Percentiles rank a stretch among this genome's conserved stretches.
phyloP scores from a whole-genome alignment of 225 moss, liverwort and hornwort species.

The Physcomitrium patens region DNA sequence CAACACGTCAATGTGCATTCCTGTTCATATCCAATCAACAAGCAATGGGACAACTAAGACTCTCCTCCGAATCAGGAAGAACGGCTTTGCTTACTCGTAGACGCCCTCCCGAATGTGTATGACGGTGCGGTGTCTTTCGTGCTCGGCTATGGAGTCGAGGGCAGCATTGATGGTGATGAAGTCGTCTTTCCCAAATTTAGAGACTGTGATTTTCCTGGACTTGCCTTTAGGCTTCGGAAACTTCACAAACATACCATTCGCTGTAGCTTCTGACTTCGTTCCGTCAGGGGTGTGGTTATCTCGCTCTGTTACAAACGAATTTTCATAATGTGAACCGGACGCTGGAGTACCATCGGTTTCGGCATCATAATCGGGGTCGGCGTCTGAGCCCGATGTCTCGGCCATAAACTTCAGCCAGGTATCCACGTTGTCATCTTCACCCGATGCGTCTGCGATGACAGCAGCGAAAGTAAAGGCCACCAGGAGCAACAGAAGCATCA shows the following conservation, averaged over 20 bases:
- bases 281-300: neutral
- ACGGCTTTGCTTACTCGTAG: slow-evolving; percentile 40
- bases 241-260: slow-evolving; percentile 32
- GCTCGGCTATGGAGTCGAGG: slow-evolving; percentile 42
- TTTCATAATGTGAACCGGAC: neutral
- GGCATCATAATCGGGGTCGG: neutral
- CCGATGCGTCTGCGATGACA: slow-evolving; percentile 12
- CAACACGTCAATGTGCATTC: too few species aligned
- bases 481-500: slow-evolving; percentile 5
- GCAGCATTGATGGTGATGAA: slow-evolving; percentile 61
- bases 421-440: slow-evolving; percentile 32
- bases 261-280: slow-evolving; percentile 4
- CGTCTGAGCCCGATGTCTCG: slow-evolving; percentile 25
- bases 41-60: too few species aligned
- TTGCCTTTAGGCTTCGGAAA: slow-evolving; percentile 49
- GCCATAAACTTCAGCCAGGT: slow-evolving; percentile 45
- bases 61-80: too few species aligned
- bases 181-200: slow-evolving; percentile 60
- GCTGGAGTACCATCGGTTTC: neutral
- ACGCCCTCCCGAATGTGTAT: slow-evolving; percentile 51
- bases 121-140: slow-evolving; percentile 51
- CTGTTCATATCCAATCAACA: too few species aligned
- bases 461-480: slow-evolving; percentile 16
- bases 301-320: neutral
- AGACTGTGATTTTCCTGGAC: slow-evolving; percentile 53